phyloP scores from a whole-genome alignment of 441 rosid species.

The Capsella rubella region DNA sequence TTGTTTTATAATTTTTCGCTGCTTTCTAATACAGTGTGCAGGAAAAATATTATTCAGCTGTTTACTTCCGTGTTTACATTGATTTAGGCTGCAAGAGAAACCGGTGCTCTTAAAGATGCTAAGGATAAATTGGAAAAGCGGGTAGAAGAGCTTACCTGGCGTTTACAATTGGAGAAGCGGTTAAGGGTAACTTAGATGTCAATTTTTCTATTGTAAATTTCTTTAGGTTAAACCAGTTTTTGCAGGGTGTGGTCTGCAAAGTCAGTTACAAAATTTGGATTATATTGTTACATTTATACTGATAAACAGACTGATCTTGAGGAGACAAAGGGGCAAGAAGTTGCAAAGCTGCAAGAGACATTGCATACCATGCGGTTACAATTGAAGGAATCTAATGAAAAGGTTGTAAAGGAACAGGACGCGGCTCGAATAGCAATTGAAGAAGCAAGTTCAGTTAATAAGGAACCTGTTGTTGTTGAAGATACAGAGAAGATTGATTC shows the following conservation, averaged over 20 bases:
- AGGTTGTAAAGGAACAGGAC: slow-evolving; percentile 79
- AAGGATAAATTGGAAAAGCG: slow-evolving; percentile 99
- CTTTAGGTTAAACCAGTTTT: slow-evolving; percentile 11
- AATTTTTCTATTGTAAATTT: slow-evolving; percentile 20
- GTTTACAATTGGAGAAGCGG: slow-evolving; percentile 95
- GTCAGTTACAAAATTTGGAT: slow-evolving; percentile 22
- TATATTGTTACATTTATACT: slow-evolving; percentile 39
- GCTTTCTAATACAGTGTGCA: slow-evolving; percentile 5
- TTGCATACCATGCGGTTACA: slow-evolving; percentile 74
- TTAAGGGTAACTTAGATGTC: slow-evolving; percentile 67
- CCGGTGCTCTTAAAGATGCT: slow-evolving; percentile 98
- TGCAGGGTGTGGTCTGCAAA: slow-evolving; percentile 22
- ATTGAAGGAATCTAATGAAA: slow-evolving; percentile 79
- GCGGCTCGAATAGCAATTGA: slow-evolving; percentile 89
- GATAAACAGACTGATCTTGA: slow-evolving; percentile 83
- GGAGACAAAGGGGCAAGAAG: slow-evolving; percentile 93
- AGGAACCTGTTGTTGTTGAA: slow-evolving; percentile 91
- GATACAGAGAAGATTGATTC: slow-evolving; percentile 78
- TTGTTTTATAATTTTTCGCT: slow-evolving; percentile 36
- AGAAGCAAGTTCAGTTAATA: slow-evolving; percentile 82
- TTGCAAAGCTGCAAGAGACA: slow-evolving; percentile 79
- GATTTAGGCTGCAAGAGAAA: slow-evolving; percentile 93
- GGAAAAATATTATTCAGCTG: slow-evolving; percentile 35
- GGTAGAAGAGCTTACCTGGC: slow-evolving; percentile 99
- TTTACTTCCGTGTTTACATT: slow-evolving; percentile 37